Conservation (phyloP, 2,329 filamentous ascomycete species). For the Colletotrichum falcatum region DNA sequence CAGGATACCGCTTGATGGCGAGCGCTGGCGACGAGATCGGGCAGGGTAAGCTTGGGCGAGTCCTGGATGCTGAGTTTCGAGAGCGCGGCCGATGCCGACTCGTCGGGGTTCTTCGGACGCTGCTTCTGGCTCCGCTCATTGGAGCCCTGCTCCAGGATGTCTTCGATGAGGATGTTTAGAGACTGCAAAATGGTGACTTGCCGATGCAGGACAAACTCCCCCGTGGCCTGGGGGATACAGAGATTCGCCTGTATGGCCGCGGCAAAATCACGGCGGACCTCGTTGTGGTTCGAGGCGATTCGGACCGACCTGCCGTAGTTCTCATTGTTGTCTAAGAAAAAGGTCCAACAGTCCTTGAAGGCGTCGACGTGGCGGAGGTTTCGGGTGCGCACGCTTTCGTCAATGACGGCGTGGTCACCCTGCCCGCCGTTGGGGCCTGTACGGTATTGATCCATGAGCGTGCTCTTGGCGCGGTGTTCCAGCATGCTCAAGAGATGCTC, state of each 20-base stretch:
- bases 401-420: constrained; percentile 53
- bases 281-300: constrained; percentile 40
- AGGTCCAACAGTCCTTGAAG: constrained; percentile 50
- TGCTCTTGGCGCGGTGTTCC: constrained; percentile 51
- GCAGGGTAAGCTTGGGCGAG: constrained; percentile 47
- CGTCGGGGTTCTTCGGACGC: constrained; percentile 46
- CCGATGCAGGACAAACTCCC: constrained; percentile 54
- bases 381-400: constrained; percentile 49
- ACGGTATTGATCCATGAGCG: constrained; percentile 51
- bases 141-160: constrained; percentile 56
- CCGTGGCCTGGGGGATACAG: constrained; percentile 46
- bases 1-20: constrained; percentile 50
- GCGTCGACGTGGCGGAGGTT: constrained; percentile 48
- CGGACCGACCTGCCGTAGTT: constrained; percentile 53
- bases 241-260: constrained; percentile 43
- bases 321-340: constrained; percentile 50
- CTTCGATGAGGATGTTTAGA: constrained; percentile 57
- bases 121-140: constrained; percentile 44
- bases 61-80: constrained; percentile 49
- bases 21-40: constrained; percentile 48
- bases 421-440: constrained; percentile 46
- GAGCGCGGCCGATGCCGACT: constrained; percentile 47
- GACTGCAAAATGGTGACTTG: constrained; percentile 52
- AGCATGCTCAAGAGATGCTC: constrained; percentile 54
- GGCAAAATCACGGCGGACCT: constrained; percentile 43